phyloP scores from a whole-genome alignment of 2,329 filamentous ascomycete genomes.

The Penicillium freii region DNA sequence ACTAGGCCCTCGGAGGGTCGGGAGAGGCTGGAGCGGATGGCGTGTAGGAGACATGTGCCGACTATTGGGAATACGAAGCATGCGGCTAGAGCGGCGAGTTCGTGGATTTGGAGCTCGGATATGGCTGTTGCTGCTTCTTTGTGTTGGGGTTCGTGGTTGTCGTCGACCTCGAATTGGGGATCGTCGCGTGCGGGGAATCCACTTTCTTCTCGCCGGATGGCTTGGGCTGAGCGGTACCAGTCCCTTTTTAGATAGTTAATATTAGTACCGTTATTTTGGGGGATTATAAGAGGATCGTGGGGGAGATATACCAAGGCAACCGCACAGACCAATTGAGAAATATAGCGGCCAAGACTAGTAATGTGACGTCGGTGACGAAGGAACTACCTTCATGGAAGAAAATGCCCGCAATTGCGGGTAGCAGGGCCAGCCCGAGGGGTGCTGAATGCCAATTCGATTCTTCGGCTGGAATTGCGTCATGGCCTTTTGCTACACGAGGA shows the following conservation, averaged over 20 bases:
- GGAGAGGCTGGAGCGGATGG: slow-evolving; percentile 75
- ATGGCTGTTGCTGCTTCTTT: slow-evolving; percentile 41
- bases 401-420: slow-evolving; percentile 81
- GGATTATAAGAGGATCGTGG: neutral
- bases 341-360: slow-evolving; percentile 75
- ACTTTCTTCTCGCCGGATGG: slow-evolving; percentile 54
- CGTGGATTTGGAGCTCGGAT: slow-evolving; percentile 69
- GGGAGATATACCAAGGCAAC: slow-evolving; percentile 68
- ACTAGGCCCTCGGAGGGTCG: slow-evolving; percentile 81
- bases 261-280: neutral
- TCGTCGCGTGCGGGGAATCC: slow-evolving; percentile 23
- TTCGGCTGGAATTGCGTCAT: slow-evolving; percentile 40
- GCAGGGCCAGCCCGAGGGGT: slow-evolving; percentile 77
- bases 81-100: slow-evolving; percentile 68
- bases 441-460: slow-evolving; percentile 72
- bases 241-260: slow-evolving; percentile 47
- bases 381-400: slow-evolving; percentile 81
- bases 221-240: slow-evolving; percentile 72
- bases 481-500: slow-evolving; percentile 48
- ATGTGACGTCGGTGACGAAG: slow-evolving; percentile 78
- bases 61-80: slow-evolving; percentile 77
- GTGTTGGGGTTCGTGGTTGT: slow-evolving; percentile 17
- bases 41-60: slow-evolving; percentile 80
- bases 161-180: slow-evolving; percentile 30
- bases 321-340: slow-evolving; percentile 92